Evolutionary conservation across 1,139 yeast genomes (phyloP).

Genomic region (Casaregolazyma suthepensis): DNA sequence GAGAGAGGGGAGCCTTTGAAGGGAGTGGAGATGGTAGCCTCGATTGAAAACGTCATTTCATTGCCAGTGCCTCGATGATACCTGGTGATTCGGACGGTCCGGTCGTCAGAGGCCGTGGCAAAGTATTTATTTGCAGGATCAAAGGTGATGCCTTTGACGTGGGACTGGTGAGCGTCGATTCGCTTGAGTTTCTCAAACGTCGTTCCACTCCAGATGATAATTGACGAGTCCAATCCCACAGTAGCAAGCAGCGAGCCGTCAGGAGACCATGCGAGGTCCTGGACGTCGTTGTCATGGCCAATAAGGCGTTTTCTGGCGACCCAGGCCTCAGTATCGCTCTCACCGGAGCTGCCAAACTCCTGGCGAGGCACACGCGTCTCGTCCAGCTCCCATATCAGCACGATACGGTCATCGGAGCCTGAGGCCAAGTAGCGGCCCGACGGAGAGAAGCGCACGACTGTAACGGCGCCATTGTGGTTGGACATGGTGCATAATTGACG

Average conservation of each 20-base stretch:
- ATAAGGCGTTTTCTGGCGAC: slow-evolving; percentile 83
- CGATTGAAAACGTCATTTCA: slow-evolving; percentile 79
- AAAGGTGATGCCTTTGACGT: slow-evolving; percentile 93
- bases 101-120: slow-evolving; percentile 94
- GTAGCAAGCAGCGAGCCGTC: slow-evolving; percentile 85
- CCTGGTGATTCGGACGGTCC: slow-evolving; percentile 80
- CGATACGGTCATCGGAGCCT: slow-evolving; percentile 91
- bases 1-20: slow-evolving; percentile 86
- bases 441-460: slow-evolving; percentile 87
- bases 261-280: slow-evolving; percentile 97
- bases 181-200: slow-evolving; percentile 87
- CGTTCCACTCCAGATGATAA: slow-evolving; percentile 88
- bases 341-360: slow-evolving; percentile 45
- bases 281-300: slow-evolving; percentile 96
- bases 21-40: slow-evolving; percentile 75
- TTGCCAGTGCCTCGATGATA: slow-evolving; percentile 68
- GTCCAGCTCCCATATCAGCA: slow-evolving; percentile 89
- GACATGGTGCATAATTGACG: slow-evolving; percentile 35
- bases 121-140: slow-evolving; percentile 98
- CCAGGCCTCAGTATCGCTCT: slow-evolving; percentile 83
- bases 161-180: slow-evolving; percentile 88
- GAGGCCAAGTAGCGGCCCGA: slow-evolving; percentile 86
- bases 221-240: slow-evolving; percentile 87
- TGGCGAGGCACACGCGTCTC: slow-evolving; percentile 44
- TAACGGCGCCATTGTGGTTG: slow-evolving; percentile 70